Percentiles rank a stretch among this genome's conserved stretches.
phyloP scores from a whole-genome alignment of 805 yeast species.

The Pichia californica region DNA sequence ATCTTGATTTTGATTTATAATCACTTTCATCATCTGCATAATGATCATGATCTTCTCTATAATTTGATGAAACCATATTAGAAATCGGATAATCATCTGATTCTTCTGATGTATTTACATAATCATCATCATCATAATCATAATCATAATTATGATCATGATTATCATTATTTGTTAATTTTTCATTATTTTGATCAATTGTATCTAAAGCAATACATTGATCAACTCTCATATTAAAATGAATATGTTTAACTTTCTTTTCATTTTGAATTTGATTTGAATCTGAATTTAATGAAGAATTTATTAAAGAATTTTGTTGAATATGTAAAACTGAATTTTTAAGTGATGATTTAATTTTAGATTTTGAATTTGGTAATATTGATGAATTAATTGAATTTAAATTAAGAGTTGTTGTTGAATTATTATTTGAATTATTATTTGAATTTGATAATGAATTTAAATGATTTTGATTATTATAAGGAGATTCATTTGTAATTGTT shows the following conservation, averaged over 20 bases:
- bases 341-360: slow-evolving; percentile 12
- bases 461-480: not conserved
- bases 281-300: too few relatives aligned
- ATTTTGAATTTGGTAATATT: not conserved
- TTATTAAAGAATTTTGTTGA: slow-evolving; percentile 6
- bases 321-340: slow-evolving; percentile 12
- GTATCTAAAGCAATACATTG: slow-evolving; percentile 78
- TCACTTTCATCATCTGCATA: slow-evolving; percentile 14
- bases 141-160: not conserved
- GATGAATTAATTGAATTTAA: slow-evolving; percentile 5
- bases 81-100: slow-evolving; percentile 17
- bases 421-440: slow-evolving; percentile 8
- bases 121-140: slow-evolving; percentile 1
- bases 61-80: slow-evolving; percentile 7
- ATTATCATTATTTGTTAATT: not conserved
- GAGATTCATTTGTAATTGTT: not conserved
- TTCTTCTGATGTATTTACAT: slow-evolving; percentile 21
- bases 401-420: slow-evolving; percentile 6
- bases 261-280: too few relatives aligned
- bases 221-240: slow-evolving; percentile 89
- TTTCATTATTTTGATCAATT: not conserved
- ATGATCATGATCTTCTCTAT: slow-evolving; percentile 9
- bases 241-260: slow-evolving; percentile 63
- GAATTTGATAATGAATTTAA: slow-evolving; percentile 9
- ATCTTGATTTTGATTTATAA: not conserved